Conservation (phyloP, 345 rosid species). For the Corchorus capsularis region DNA sequence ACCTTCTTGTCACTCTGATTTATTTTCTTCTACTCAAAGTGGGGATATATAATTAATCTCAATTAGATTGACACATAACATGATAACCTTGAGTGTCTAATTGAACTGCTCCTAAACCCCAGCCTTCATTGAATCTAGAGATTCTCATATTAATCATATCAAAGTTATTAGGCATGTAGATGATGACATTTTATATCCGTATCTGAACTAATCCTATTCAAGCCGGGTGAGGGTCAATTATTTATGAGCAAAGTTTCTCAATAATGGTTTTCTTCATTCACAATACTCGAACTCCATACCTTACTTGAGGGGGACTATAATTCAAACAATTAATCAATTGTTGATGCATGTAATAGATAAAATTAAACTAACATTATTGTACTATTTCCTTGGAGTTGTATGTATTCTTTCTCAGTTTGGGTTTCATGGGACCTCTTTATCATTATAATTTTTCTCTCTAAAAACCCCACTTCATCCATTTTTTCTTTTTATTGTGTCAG, state of each 20-base stretch:
- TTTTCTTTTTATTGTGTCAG: neutral
- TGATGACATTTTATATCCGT: no score
- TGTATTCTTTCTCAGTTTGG: neutral
- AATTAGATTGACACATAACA: neutral
- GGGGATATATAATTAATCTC: neutral
- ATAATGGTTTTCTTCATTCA: no score
- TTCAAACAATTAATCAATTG: no score
- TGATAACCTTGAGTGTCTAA: neutral
- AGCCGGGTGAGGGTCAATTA: no score
- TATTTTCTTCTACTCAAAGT: slow-evolving; percentile 1
- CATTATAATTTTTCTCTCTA: neutral
- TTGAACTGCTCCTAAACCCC: neutral
- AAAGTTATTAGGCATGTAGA: neutral
- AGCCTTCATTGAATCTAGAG: neutral
- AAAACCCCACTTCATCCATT: slow-evolving; percentile 2
- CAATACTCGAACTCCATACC: no score
- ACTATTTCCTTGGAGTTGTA: neutral
- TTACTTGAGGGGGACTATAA: no score
- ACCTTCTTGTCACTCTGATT: neutral
- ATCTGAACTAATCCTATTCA: no score
- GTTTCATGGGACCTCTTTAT: neutral
- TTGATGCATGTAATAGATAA: no score
- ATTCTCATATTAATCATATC: neutral
- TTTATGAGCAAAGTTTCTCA: no score
- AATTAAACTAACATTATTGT: neutral